These are phyloP conservation scores for Rhynchospora pubera DNA, from an alignment of 176 grass and related monocot genomes.

Conservation along the genomic window DNA sequence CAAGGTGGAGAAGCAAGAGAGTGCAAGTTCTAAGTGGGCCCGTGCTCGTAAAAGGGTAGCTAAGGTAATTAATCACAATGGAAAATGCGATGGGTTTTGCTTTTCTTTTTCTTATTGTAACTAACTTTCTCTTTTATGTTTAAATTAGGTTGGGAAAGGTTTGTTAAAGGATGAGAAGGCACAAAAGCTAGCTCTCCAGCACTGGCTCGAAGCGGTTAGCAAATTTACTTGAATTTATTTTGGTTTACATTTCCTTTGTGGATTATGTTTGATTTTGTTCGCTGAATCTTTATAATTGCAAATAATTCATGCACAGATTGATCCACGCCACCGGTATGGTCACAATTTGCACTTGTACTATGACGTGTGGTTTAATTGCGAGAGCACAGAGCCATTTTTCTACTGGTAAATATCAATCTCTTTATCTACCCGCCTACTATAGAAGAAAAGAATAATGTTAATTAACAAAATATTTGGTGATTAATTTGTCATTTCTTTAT, in stretches of 20 bases:
- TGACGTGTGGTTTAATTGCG: slow-evolving; percentile 76
- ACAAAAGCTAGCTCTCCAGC: slow-evolving; percentile 79
- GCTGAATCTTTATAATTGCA: not conserved
- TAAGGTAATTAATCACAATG: slow-evolving; percentile 36
- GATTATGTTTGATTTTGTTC: not conserved
- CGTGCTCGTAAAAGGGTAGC: slow-evolving; percentile 58
- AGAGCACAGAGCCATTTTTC: slow-evolving; percentile 87
- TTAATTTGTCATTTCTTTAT: not conserved
- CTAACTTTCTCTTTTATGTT: slow-evolving; percentile 9
- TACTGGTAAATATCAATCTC: slow-evolving; percentile 49
- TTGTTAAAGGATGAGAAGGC: slow-evolving; percentile 91
- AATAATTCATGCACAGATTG: slow-evolving; percentile 44
- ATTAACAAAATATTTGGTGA: not conserved
- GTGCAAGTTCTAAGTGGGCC: slow-evolving; percentile 67
- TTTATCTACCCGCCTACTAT: not conserved
- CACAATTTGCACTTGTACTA: slow-evolving; percentile 96
- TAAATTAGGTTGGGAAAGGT: slow-evolving; percentile 73
- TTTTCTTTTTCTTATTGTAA: not conserved
- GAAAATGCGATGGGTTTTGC: not conserved
- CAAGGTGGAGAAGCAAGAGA: slow-evolving; percentile 56
- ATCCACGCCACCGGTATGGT: slow-evolving; percentile 92
- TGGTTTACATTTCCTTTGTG: not conserved
- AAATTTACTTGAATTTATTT: not conserved
- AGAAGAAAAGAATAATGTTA: not conserved
- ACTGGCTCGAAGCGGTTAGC: slow-evolving; percentile 93